These are phyloP conservation scores for Bothriochloa decipiens DNA, from an alignment of 176 grass and related monocot genomes.

Conservation along the genomic window DNA sequence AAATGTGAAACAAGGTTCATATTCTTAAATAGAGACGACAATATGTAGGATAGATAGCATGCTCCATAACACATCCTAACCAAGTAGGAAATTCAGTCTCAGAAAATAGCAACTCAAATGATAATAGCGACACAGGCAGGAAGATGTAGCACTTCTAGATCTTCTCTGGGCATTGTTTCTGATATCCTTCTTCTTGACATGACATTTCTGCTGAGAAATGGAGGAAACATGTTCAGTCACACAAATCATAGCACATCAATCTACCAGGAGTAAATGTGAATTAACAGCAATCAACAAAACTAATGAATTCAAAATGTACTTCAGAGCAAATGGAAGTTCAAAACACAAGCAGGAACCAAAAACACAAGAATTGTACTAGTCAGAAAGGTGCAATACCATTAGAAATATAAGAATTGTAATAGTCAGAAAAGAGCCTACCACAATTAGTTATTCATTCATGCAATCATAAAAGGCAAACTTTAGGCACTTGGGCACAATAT, in stretches of 20 bases:
- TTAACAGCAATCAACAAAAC: background rate
- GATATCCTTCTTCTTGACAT: conserved; percentile 81
- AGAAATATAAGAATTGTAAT: no score
- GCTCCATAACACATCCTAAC: conserved; percentile 26
- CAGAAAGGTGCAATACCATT: background rate
- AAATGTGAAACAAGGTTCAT: background rate
- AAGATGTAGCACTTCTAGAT: no score
- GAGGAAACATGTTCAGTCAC: background rate
- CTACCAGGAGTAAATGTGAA: background rate
- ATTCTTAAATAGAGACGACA: background rate
- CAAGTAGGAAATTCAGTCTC: conserved; percentile 45
- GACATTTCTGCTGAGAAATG: conserved; percentile 61
- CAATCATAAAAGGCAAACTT: no score
- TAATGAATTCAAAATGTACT: background rate
- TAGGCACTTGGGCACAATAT: no score
- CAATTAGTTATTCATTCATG: no score
- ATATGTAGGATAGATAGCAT: conserved; percentile 41
- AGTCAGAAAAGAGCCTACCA: no score
- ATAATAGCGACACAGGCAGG: no score
- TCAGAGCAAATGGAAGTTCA: background rate
- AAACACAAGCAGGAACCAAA: background rate
- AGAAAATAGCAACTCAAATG: conserved; percentile 31
- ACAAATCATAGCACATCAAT: background rate
- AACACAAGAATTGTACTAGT: background rate
- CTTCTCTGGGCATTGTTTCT: no score